phyloP scores from a whole-genome alignment of 2,329 filamentous ascomycete species.

The Fusarium brachygibbosum region DNA sequence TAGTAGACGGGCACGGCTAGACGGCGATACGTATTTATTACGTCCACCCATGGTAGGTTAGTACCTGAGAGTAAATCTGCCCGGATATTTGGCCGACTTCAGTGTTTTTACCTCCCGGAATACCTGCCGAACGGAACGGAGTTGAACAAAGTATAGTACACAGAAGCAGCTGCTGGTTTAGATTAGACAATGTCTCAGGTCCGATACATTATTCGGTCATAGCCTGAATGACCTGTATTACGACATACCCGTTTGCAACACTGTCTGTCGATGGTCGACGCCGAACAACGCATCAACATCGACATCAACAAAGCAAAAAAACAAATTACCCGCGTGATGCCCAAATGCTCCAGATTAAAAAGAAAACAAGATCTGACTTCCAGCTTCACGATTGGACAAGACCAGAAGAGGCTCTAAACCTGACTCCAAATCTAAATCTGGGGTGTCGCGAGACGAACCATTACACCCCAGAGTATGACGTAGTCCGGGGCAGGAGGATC shows the following conservation, averaged over 20 bases:
- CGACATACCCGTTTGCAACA: constrained; percentile 11
- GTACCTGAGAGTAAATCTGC: no score
- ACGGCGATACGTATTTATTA: neutral
- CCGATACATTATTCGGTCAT: constrained; percentile 21
- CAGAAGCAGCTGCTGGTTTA: neutral
- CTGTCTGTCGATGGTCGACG: neutral
- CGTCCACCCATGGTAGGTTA: no score
- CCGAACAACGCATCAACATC: constrained; percentile 15
- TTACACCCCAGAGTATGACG: constrained; percentile 45
- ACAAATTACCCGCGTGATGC: constrained; percentile 22
- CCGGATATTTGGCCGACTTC: neutral
- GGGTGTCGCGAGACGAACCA: constrained; percentile 25
- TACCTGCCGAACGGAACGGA: neutral
- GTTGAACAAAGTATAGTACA: neutral
- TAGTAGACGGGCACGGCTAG: constrained; percentile 15
- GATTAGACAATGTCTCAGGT: constrained; percentile 6
- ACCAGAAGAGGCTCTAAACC: neutral
- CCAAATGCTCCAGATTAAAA: neutral
- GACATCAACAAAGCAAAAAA: neutral
- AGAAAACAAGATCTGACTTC: constrained; percentile 10
- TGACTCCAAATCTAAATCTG: constrained; percentile 21
- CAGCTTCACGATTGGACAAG: neutral
- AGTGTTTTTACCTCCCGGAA: neutral
- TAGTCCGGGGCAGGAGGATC: constrained; percentile 39
- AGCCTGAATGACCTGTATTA: constrained; percentile 13